Conservation (phyloP, 192 early-diverging fungal genomes). For the Backusella australiensis region DNA sequence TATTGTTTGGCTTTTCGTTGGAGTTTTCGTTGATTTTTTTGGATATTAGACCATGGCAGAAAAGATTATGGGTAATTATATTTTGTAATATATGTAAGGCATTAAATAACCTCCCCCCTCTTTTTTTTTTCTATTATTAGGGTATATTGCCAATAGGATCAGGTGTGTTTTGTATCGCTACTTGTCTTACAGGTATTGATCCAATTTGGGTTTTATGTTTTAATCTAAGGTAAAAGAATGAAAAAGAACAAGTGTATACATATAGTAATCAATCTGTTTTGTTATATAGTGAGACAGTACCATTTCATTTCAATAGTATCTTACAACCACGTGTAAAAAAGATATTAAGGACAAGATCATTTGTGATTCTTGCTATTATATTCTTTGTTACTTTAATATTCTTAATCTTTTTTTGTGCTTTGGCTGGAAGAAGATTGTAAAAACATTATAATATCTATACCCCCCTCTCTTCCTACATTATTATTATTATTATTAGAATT, state of each 20-base stretch:
- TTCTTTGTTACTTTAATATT: constrained; percentile 16
- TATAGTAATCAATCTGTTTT: neutral
- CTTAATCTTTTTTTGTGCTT: constrained; percentile 25
- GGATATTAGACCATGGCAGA: constrained; percentile 39
- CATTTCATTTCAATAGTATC: constrained; percentile 37
- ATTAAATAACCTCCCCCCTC: neutral
- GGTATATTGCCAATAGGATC: constrained; percentile 34
- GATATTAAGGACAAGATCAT: constrained; percentile 27
- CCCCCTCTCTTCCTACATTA: neutral
- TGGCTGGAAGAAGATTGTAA: constrained; percentile 37
- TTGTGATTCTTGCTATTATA: constrained; percentile 14
- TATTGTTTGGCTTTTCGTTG: constrained; percentile 52
- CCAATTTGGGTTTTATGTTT: constrained; percentile 35
- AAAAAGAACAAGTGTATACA: neutral
- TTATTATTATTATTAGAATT: neutral
- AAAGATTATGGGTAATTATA: constrained; percentile 53
- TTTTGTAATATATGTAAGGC: neutral
- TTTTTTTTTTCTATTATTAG: constrained; percentile 18
- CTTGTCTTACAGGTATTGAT: constrained; percentile 34
- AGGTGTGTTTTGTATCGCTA: constrained; percentile 35
- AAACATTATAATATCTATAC: neutral
- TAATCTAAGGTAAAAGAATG: constrained; percentile 29
- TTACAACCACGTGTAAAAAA: constrained; percentile 22
- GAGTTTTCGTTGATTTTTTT: constrained; percentile 57
- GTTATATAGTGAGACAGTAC: constrained; percentile 36